Evolutionary conservation across 805 yeast genomes (phyloP).

Genomic region (Ogataea paradorogensis): DNA sequence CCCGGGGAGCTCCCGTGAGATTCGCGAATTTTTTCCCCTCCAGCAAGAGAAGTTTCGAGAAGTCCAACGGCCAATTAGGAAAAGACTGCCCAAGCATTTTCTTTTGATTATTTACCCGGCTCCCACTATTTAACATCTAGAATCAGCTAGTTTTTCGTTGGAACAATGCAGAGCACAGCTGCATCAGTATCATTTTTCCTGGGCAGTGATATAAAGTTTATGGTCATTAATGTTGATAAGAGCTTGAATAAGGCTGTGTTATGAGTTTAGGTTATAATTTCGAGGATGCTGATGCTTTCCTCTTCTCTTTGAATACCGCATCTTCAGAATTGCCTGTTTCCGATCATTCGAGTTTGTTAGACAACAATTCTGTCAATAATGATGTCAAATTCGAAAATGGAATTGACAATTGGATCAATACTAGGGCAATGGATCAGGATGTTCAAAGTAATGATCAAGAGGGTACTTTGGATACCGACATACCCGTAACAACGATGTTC

Average conservation of each 20-base stretch:
- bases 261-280: conserved; percentile 26
- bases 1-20: conserved; percentile 2
- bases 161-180: background rate
- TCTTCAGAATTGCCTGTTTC: background rate
- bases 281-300: conserved; percentile 29
- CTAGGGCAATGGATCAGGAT: conserved; percentile 1
- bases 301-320: conserved; percentile 23
- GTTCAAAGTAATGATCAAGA: background rate
- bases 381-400: conserved; percentile 6
- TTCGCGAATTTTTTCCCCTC: conserved; percentile 1
- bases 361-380: background rate
- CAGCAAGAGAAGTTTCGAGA: conserved; percentile 10
- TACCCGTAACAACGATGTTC: conserved; percentile 3
- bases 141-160: background rate
- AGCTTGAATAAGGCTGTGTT: background rate
- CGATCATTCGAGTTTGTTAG: background rate
- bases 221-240: background rate
- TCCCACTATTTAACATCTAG: background rate
- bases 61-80: conserved; percentile 4
- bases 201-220: background rate
- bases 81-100: background rate
- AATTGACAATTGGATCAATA: conserved; percentile 9
- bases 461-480: background rate
- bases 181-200: background rate
- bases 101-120: conserved; percentile 3